Percentiles rank a stretch among this genome's conserved stretches.
These are phyloP conservation scores for Oryza glumipatula DNA, from an alignment of 176 grass and related monocot species.

Conservation along the genomic window DNA sequence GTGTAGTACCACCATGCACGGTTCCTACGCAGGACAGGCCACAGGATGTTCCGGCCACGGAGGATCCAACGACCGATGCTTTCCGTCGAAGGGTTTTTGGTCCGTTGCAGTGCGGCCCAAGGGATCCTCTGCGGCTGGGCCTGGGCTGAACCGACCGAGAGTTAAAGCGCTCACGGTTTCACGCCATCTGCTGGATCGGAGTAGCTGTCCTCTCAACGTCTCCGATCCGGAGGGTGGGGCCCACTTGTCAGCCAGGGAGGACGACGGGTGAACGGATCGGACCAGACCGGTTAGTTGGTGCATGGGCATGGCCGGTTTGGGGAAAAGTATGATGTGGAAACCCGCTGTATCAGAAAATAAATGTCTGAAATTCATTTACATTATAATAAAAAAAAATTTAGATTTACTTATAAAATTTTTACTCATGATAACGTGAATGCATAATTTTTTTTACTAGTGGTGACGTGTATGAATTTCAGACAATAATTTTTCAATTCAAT, in stretches of 20 bases:
- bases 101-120: not conserved
- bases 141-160: not conserved
- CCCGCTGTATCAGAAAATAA: too few relatives aligned
- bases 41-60: too few relatives aligned
- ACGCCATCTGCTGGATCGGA: not conserved
- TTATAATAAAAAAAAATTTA: too few relatives aligned
- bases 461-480: too few relatives aligned
- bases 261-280: not conserved
- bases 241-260: not conserved
- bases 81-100: not conserved
- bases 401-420: too few relatives aligned
- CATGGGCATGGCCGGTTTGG: not conserved
- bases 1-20: too few relatives aligned
- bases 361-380: too few relatives aligned
- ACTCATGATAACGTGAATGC: too few relatives aligned
- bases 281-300: not conserved
- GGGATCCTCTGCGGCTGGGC: conserved; percentile 14
- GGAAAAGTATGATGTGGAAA: too few relatives aligned
- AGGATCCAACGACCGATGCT: not conserved
- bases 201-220: not conserved
- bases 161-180: not conserved
- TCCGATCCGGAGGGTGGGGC: not conserved
- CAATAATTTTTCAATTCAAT: too few relatives aligned
- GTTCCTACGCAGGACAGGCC: too few relatives aligned
- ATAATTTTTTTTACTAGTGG: too few relatives aligned